These are phyloP conservation scores for Malus orientalis DNA, from an alignment of 306 rosid genomes.

Conservation along the genomic window DNA sequence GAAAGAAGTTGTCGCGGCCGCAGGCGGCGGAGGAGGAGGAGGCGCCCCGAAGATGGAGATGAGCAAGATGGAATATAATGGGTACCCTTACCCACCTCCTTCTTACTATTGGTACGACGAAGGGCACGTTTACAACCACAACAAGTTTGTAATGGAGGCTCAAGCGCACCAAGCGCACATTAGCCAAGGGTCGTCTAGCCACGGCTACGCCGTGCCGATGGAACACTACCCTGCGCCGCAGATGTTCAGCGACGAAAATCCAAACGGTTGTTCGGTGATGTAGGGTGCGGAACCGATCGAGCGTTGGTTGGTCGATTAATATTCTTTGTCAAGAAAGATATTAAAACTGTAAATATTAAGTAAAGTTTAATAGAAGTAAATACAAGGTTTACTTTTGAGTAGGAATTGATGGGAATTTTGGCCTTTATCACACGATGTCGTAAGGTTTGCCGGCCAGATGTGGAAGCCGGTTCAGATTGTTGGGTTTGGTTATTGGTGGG, in stretches of 20 bases:
- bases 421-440: background rate
- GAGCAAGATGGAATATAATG: slow-evolving; percentile 58
- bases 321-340: background rate
- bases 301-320: background rate
- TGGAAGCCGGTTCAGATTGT: slow-evolving; percentile 13
- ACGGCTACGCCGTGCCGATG: slow-evolving; percentile 25
- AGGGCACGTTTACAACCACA: slow-evolving; percentile 14
- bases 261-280: slow-evolving; percentile 82
- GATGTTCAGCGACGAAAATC: slow-evolving; percentile 84
- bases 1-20: slow-evolving; percentile 11
- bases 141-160: slow-evolving; percentile 37
- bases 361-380: background rate
- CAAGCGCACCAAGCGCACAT: slow-evolving; percentile 33
- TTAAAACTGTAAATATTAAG: slow-evolving; percentile 2
- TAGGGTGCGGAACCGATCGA: slow-evolving; percentile 17
- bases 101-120: slow-evolving; percentile 39
- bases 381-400: background rate
- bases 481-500: background rate
- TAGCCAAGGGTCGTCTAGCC: slow-evolving; percentile 16
- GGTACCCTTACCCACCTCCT: slow-evolving; percentile 23
- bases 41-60: slow-evolving; percentile 28
- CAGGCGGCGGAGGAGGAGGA: slow-evolving; percentile 11
- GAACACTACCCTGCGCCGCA: slow-evolving; percentile 31
- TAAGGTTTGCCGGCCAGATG: background rate
- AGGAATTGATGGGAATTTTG: slow-evolving; percentile 1